Percentiles rank a stretch among this genome's conserved stretches.
Evolutionary conservation across 2,329 filamentous ascomycete genomes (phyloP).

Genomic region (Pseudonectria buxi): DNA sequence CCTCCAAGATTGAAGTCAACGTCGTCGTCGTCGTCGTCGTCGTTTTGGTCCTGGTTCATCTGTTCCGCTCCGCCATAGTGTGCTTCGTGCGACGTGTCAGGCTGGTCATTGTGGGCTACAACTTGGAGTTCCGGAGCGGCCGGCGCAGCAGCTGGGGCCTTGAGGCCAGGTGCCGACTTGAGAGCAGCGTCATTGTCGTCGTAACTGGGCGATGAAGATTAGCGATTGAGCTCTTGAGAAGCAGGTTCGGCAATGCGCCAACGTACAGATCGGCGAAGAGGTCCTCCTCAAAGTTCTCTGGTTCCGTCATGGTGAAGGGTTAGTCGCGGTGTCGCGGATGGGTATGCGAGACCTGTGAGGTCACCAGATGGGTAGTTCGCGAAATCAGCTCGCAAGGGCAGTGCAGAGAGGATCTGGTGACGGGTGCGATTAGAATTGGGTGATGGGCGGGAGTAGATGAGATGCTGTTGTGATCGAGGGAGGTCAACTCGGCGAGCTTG

Average conservation of each 20-base stretch:
- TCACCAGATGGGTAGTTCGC: too few species aligned
- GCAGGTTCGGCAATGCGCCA: neutral
- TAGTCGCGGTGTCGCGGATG: neutral
- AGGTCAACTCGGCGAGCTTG: too few species aligned
- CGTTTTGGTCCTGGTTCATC: slow-evolving; percentile 39
- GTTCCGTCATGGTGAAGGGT: slow-evolving; percentile 59
- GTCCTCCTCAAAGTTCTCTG: slow-evolving; percentile 82
- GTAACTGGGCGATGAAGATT: slow-evolving; percentile 40
- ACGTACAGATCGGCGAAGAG: slow-evolving; percentile 91
- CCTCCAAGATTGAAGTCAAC: slow-evolving; percentile 54
- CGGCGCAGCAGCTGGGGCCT: slow-evolving; percentile 20
- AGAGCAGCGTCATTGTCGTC: slow-evolving; percentile 51
- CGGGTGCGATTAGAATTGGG: too few species aligned
- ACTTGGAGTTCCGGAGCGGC: slow-evolving; percentile 20
- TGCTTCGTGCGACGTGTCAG: slow-evolving; percentile 13
- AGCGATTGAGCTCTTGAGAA: slow-evolving; percentile 1
- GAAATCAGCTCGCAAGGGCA: too few species aligned
- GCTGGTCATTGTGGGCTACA: slow-evolving; percentile 20
- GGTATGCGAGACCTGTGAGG: too few species aligned
- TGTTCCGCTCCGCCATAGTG: slow-evolving; percentile 30
- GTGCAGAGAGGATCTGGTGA: too few species aligned
- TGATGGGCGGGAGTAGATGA: neutral
- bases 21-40: slow-evolving; percentile 50
- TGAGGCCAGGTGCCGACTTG: slow-evolving; percentile 30
- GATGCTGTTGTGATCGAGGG: neutral